Percentiles rank a stretch among this genome's conserved stretches.
Conservation (phyloP, 2,329 filamentous ascomycete species). For the Erysiphe neolycopersici region DNA sequence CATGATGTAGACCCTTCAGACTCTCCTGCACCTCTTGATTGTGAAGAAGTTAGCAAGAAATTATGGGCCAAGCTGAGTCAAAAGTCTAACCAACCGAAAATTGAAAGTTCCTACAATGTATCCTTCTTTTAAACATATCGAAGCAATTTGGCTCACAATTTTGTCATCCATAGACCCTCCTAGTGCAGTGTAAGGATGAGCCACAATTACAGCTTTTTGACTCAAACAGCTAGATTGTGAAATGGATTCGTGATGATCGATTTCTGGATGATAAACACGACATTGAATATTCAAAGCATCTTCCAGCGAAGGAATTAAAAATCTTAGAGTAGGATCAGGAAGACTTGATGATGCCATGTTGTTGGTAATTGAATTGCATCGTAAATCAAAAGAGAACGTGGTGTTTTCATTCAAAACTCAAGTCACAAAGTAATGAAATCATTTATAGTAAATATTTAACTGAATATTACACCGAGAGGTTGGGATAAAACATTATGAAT, state of each 20-base stretch:
- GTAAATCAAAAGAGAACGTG: no score
- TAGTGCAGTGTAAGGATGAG: slow-evolving; percentile 74
- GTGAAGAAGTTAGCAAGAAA: slow-evolving; percentile 2
- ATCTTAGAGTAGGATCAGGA: slow-evolving; percentile 26
- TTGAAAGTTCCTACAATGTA: slow-evolving; percentile 76
- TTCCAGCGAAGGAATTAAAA: slow-evolving; percentile 64
- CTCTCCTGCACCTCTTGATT: slow-evolving; percentile 40
- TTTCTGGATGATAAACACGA: slow-evolving; percentile 49
- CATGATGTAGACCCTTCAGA: slow-evolving; percentile 65
- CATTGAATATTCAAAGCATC: slow-evolving; percentile 54
- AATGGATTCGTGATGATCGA: slow-evolving; percentile 12
- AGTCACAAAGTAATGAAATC: no score
- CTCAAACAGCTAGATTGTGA: slow-evolving; percentile 7
- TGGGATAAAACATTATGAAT: no score
- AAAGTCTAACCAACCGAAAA: slow-evolving; percentile 48
- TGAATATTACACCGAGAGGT: no score
- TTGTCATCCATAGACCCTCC: slow-evolving; percentile 69
- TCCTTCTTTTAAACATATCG: slow-evolving; percentile 32
- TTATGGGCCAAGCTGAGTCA: background rate
- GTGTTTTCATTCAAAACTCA: no score
- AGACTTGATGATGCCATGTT: no score
- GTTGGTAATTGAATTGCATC: no score
- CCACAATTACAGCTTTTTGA: slow-evolving; percentile 34
- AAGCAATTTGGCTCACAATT: slow-evolving; percentile 38
- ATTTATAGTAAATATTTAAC: no score